Percentiles rank a stretch among this genome's conserved stretches.
phyloP scores from a whole-genome alignment of 345 rosid species.

The Zanthoxylum bungeanum region DNA sequence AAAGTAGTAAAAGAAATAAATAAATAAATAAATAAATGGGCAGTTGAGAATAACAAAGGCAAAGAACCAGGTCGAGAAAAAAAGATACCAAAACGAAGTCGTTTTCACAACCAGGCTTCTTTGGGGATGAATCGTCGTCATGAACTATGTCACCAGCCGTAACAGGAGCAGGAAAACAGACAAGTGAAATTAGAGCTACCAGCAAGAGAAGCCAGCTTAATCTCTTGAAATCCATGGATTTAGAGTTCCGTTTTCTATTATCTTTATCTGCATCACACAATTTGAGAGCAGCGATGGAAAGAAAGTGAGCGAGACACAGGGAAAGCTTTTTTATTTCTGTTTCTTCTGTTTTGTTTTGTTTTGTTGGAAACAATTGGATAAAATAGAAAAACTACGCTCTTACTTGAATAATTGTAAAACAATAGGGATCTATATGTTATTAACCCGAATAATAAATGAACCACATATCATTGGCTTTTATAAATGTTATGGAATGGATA shows the following conservation, averaged over 20 bases:
- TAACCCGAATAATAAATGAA: no score
- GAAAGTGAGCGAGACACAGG: no score
- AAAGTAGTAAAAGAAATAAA: no score
- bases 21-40: constrained; percentile 23
- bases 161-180: constrained; percentile 40
- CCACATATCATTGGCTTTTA: no score
- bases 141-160: constrained; percentile 89
- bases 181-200: constrained; percentile 44
- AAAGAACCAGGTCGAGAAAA: constrained; percentile 21
- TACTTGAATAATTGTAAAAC: no score
- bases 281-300: background rate
- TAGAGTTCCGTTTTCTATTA: constrained; percentile 3
- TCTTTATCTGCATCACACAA: constrained; percentile 27
- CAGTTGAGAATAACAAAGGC: constrained; percentile 27
- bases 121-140: constrained; percentile 83
- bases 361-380: no score
- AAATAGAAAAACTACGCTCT: no score
- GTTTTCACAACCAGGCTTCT: constrained; percentile 98
- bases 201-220: constrained; percentile 29
- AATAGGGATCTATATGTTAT: no score
- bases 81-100: constrained; percentile 84
- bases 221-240: constrained; percentile 59
- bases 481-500: no score
- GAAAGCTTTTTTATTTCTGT: no score
- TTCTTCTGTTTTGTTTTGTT: no score